Conservation (phyloP, 2,329 filamentous ascomycete genomes). For the Pezizomycotina sp. region DNA sequence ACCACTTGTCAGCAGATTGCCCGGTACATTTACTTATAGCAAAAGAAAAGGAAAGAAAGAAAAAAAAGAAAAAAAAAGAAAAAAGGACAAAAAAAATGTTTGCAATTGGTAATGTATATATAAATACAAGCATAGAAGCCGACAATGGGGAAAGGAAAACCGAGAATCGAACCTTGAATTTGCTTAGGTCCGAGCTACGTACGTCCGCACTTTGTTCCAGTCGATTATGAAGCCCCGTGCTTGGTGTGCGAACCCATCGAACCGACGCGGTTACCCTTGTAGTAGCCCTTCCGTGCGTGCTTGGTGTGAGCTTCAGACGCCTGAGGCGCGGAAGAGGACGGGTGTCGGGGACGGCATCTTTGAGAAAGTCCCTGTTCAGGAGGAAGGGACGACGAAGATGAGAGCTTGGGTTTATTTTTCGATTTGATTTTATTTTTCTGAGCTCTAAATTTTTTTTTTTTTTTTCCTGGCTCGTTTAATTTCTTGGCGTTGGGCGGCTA, state of each 20-base stretch:
- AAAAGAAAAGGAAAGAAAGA: conserved; percentile 2
- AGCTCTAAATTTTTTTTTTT: too few relatives aligned
- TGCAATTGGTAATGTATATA: too few relatives aligned
- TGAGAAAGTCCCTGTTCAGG: neutral
- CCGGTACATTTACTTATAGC: neutral
- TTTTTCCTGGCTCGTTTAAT: too few relatives aligned
- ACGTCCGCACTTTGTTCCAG: conserved; percentile 77
- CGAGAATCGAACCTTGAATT: conserved; percentile 48
- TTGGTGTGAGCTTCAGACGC: conserved; percentile 81
- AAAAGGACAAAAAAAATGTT: conserved; percentile 1
- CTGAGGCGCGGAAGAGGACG: conserved; percentile 50
- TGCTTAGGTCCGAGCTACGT: conserved; percentile 54
- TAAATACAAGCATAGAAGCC: neutral
- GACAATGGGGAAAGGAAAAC: neutral
- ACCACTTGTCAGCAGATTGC: too few relatives aligned
- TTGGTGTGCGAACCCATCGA: conserved; percentile 74
- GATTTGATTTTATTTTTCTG: too few relatives aligned
- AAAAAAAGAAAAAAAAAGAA: neutral
- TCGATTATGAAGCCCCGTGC: conserved; percentile 73
- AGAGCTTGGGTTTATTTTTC: too few relatives aligned
- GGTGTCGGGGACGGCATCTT: conserved; percentile 38
- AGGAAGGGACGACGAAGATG: too few relatives aligned
- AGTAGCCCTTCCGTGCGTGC: conserved; percentile 81
- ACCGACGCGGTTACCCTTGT: conserved; percentile 87
- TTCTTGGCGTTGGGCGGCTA: too few relatives aligned